Percentiles rank a stretch among this genome's conserved stretches.
Conservation (phyloP, 768 basidiomycete genomes). For the Pholiota conissans region DNA sequence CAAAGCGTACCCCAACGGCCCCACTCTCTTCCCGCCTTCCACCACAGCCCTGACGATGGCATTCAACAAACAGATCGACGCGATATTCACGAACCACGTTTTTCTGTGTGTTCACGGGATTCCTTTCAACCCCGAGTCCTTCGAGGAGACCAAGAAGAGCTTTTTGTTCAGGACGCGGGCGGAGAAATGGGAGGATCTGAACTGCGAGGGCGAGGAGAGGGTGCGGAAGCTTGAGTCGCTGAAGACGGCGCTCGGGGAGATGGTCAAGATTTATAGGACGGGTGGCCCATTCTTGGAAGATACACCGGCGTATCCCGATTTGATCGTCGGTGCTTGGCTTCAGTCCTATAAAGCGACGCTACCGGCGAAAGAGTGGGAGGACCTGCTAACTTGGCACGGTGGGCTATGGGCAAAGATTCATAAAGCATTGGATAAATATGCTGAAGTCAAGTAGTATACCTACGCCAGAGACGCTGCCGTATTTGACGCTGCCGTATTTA, state of each 20-base stretch:
- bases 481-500: too few relatives aligned
- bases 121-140: neutral
- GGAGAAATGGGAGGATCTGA: neutral
- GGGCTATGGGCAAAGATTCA: neutral
- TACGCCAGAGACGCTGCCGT: too few relatives aligned
- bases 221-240: neutral
- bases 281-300: neutral
- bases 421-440: neutral
- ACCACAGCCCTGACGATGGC: constrained; percentile 30
- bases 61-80: constrained; percentile 16
- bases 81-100: neutral
- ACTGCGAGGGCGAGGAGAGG: neutral
- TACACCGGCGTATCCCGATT: neutral
- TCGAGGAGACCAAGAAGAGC: neutral
- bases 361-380: neutral
- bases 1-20: constrained; percentile 36
- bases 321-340: neutral
- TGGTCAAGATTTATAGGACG: neutral
- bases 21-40: constrained; percentile 30
- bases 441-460: neutral
- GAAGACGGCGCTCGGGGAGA: neutral
- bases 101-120: neutral
- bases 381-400: neutral
- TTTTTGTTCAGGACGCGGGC: neutral
- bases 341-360: neutral